Evolutionary conservation across 192 early-diverging fungal species (phyloP).

Genomic region (Mortierella alpina): DNA sequence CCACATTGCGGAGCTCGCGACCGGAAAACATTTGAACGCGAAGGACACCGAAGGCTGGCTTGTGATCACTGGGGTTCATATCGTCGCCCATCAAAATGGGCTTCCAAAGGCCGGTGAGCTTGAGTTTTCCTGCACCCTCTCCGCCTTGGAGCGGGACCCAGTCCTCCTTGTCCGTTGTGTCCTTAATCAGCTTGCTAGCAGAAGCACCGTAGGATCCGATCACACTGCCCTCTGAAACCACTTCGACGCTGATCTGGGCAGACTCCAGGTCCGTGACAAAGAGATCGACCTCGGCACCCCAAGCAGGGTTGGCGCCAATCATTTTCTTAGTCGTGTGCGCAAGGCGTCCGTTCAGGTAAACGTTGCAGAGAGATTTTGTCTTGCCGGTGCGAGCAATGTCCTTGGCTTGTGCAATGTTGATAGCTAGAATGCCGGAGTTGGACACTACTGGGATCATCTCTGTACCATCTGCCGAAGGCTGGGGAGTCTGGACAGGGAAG

Average conservation of each 20-base stretch:
- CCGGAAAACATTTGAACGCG: slow-evolving; percentile 82
- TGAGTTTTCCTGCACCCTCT: slow-evolving; percentile 54
- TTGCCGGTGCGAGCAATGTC: slow-evolving; percentile 65
- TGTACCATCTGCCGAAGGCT: slow-evolving; percentile 29
- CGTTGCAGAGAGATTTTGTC: slow-evolving; percentile 63
- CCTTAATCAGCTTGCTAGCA: slow-evolving; percentile 31
- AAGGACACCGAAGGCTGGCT: slow-evolving; percentile 81
- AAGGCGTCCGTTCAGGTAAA: slow-evolving; percentile 63
- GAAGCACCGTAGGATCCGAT: slow-evolving; percentile 40
- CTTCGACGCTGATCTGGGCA: slow-evolving; percentile 67
- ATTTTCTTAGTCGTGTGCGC: slow-evolving; percentile 70
- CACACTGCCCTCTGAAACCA: slow-evolving; percentile 63
- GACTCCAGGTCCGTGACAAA: slow-evolving; percentile 78
- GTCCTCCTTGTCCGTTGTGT: slow-evolving; percentile 56
- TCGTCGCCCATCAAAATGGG: slow-evolving; percentile 82
- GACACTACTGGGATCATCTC: slow-evolving; percentile 54
- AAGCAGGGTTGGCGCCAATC: slow-evolving; percentile 84
- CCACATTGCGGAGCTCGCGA: slow-evolving; percentile 85
- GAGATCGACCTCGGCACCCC: slow-evolving; percentile 76
- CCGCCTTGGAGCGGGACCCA: slow-evolving; percentile 54
- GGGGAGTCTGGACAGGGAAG: slow-evolving; percentile 26
- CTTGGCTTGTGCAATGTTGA: slow-evolving; percentile 75
- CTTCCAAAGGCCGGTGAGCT: slow-evolving; percentile 69
- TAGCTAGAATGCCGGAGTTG: slow-evolving; percentile 72
- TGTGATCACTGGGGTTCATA: slow-evolving; percentile 57